A percentile compares a stretch with the other conserved stretches of the same genome.
Conservation (phyloP, 805 yeast species). For the Wickerhamiella hasegawae region DNA sequence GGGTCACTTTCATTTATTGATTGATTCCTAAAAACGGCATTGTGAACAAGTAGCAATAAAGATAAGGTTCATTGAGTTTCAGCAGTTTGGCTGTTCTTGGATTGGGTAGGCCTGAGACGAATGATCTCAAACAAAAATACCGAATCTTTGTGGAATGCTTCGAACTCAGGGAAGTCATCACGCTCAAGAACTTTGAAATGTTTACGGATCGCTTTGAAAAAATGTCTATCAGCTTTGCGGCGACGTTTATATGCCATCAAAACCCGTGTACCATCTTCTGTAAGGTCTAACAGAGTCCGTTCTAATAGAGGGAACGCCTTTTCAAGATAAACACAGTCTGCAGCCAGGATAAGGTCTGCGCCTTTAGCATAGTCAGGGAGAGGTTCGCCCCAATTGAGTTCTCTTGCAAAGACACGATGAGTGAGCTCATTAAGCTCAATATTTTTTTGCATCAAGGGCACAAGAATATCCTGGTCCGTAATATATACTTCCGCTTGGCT, state of each 20-base stretch:
- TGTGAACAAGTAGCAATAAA: too few relatives aligned
- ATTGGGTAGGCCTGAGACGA: too few relatives aligned
- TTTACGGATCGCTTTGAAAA: slow-evolving; percentile 22
- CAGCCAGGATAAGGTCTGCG: slow-evolving; percentile 35
- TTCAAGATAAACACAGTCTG: slow-evolving; percentile 45
- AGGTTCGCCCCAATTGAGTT: slow-evolving; percentile 70
- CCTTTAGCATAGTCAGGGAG: slow-evolving; percentile 21
- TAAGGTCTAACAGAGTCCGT: slow-evolving; percentile 31
- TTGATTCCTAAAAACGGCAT: too few relatives aligned
- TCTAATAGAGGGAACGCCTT: slow-evolving; percentile 37
- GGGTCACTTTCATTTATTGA: too few relatives aligned
- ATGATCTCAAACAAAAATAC: slow-evolving; percentile 28
- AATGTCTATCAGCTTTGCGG: slow-evolving; percentile 29
- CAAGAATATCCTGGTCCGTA: slow-evolving; percentile 34
- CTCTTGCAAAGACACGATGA: slow-evolving; percentile 28
- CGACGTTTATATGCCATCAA: slow-evolving; percentile 40
- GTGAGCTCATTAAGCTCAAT: slow-evolving; percentile 26
- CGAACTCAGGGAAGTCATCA: slow-evolving; percentile 13
- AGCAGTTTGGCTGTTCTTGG: too few relatives aligned
- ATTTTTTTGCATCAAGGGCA: slow-evolving; percentile 33
- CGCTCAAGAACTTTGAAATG: slow-evolving; percentile 20
- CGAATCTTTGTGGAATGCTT: slow-evolving; percentile 24
- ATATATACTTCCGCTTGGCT: slow-evolving; percentile 22
- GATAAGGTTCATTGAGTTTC: too few relatives aligned
- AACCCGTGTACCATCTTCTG: slow-evolving; percentile 27